Evolutionary conservation across 192 early-diverging fungal species (phyloP), one percentile per base, ranked within the genome.

Genomic region (Coemansia sp.): DNA sequence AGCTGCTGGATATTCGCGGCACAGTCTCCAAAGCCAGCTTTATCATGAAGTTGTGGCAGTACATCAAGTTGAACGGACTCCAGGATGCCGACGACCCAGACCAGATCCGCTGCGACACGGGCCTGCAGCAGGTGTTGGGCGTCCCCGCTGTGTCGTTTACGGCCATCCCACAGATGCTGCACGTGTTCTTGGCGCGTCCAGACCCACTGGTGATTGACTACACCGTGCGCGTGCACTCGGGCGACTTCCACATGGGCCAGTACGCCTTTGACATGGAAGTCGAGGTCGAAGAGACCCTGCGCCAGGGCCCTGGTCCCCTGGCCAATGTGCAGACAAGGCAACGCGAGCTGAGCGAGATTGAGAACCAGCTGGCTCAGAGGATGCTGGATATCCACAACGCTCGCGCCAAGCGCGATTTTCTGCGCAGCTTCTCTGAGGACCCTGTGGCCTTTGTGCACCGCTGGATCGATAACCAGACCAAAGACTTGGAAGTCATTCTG

Each of bases 261-360:
- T 84, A 91, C 59, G 95, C 93, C 19, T 99, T 92, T 75, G 97
- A 99, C 74, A 78, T 99, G 29, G 90, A 97, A 63, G 94, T 99
- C 1, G 95, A 96, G 51, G 74, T 94, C 5, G 94, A 95, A 66
- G 92, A 93, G 73, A 60, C 84, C 31, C 67, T 89, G n/a, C 86
- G 89, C 4, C 68, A 71, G 68, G 58, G 62, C 75, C 78, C 72
- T 78, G 91, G 73, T 73, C 89, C 73, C 75, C 86, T 75, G 72
- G 80, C 75, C 23, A 81, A 65, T 37, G 74, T 77, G 34, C 78
- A 73, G 69, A 59, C 71, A 50, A 76, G 85, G 70, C 72, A 81
- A 72, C 72, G 86, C 44, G 89, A 91, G 70, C 77, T 87, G 66
- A 45, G 65, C 39, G 67, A 76, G 14, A 55, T 82, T 15, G 72